Conservation (phyloP, 2,329 filamentous ascomycete species). For the Colletotrichum zoysiae region DNA sequence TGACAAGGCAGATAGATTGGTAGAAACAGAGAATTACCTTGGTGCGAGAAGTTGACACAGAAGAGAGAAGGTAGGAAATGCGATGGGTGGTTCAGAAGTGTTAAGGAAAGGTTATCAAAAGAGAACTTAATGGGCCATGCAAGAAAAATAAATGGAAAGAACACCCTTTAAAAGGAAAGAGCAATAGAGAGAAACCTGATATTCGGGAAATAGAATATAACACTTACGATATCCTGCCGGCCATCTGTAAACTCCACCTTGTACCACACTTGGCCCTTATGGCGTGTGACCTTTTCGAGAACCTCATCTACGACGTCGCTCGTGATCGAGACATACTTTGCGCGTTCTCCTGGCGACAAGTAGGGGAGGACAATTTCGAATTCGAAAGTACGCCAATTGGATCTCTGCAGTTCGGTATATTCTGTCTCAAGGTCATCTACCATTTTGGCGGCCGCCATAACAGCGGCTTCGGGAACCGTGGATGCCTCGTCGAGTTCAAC, state of each 20-base stretch:
- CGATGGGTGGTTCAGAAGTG: not conserved
- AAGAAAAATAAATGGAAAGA: not conserved
- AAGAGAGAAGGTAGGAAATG: not conserved
- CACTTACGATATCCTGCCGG: constrained; percentile 59
- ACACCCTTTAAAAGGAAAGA: not conserved
- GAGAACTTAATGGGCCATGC: not conserved
- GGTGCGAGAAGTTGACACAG: not conserved
- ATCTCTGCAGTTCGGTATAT: not conserved
- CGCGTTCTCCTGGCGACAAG: constrained; percentile 45
- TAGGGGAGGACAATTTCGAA: constrained; percentile 51
- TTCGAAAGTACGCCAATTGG: constrained; percentile 1
- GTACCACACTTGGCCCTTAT: constrained; percentile 48
- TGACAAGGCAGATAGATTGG: no score
- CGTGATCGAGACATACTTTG: constrained; percentile 49
- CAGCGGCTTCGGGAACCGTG: no score
- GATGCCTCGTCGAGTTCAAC: not conserved
- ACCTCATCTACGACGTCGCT: constrained; percentile 57
- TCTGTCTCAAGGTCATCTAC: not conserved
- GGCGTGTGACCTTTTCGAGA: constrained; percentile 47
- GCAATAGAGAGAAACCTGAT: not conserved
- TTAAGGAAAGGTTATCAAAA: not conserved
- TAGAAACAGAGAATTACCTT: no score
- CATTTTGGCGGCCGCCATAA: not conserved
- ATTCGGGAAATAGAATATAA: not conserved
- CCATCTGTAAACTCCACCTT: constrained; percentile 62